Conservation (phyloP, 495 filamentous ascomycete genomes). For the Jackrogersella multiformis region DNA sequence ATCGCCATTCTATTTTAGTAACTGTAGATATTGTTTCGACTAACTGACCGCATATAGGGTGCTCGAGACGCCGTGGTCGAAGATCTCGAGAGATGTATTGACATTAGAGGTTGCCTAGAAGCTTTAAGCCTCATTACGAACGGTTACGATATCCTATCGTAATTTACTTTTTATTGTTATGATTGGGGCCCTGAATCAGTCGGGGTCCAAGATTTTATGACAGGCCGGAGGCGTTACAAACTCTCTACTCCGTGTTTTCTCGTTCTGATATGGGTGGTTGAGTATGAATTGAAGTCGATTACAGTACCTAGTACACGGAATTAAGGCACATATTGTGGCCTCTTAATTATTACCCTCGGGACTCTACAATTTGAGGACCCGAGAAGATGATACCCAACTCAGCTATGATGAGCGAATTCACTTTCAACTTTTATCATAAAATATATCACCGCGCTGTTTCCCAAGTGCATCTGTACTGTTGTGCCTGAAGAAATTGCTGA, state of each 20-base stretch:
- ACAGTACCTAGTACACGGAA: not conserved
- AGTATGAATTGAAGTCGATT: conserved; percentile 1
- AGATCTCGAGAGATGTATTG: conserved; percentile 48
- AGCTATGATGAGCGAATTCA: conserved; percentile 24
- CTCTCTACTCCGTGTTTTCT: conserved; percentile 18
- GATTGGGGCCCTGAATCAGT: not conserved
- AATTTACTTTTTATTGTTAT: not conserved
- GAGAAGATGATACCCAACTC: conserved; percentile 39
- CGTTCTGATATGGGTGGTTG: conserved; percentile 5
- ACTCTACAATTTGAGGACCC: not conserved
- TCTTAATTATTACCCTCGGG: conserved; percentile 16
- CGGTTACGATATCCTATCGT: not conserved
- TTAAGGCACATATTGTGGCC: not conserved
- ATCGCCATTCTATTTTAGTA: not conserved
- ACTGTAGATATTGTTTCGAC: not conserved
- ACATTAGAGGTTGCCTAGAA: conserved; percentile 43
- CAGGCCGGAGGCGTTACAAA: conserved; percentile 11
- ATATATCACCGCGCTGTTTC: not conserved
- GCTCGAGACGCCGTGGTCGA: conserved; percentile 45
- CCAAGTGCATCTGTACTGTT: not conserved
- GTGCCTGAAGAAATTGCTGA: too few relatives aligned
- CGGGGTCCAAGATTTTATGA: not conserved
- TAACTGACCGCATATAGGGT: conserved; percentile 48
- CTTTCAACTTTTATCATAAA: conserved; percentile 8
- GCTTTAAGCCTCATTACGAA: not conserved